Conservation (phyloP, 2,329 filamentous ascomycete genomes). For the Endoconidiophora polonica region DNA sequence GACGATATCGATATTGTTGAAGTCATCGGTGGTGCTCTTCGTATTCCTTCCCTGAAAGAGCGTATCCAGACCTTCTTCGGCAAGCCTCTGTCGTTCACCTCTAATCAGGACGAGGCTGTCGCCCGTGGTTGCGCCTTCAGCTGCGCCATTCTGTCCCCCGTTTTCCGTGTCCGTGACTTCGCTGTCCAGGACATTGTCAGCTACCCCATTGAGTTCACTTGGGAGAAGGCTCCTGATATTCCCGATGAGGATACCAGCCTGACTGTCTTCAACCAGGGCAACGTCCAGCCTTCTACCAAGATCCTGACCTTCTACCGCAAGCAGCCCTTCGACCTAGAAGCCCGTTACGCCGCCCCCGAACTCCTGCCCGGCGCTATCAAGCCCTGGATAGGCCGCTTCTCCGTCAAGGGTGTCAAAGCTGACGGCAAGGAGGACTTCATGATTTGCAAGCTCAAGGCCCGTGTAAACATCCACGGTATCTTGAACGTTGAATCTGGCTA, state of each 20-base stretch:
- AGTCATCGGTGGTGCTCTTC: slow-evolving; percentile 85
- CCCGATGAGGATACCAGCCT: slow-evolving; percentile 95
- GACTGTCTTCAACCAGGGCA: slow-evolving; percentile 94
- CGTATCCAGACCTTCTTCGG: slow-evolving; percentile 79
- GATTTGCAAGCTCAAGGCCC: slow-evolving; percentile 98
- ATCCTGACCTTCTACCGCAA: slow-evolving; percentile 99
- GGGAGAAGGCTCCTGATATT: slow-evolving; percentile 97
- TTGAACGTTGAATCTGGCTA: slow-evolving; percentile 94
- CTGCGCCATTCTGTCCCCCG: slow-evolving; percentile 91
- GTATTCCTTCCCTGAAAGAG: slow-evolving; percentile 85
- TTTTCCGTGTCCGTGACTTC: slow-evolving; percentile 98
- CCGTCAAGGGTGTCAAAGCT: slow-evolving; percentile 91
- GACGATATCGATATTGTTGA: slow-evolving; percentile 91
- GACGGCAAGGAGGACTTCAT: slow-evolving; percentile 93
- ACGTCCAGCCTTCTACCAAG: slow-evolving; percentile 94
- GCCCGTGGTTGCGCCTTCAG: slow-evolving; percentile 92
- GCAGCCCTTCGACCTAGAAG: slow-evolving; percentile 91
- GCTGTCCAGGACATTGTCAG: slow-evolving; percentile 91
- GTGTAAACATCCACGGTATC: slow-evolving; percentile 89
- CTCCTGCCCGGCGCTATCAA: slow-evolving; percentile 74
- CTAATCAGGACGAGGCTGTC: slow-evolving; percentile 96
- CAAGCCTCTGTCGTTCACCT: slow-evolving; percentile 84
- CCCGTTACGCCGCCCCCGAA: slow-evolving; percentile 78
- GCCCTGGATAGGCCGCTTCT: slow-evolving; percentile 94
- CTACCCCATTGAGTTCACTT: slow-evolving; percentile 96